Evolutionary conservation across 139 green algal genomes (phyloP).

Genomic region (Deuterostichococcus epilithicus): DNA sequence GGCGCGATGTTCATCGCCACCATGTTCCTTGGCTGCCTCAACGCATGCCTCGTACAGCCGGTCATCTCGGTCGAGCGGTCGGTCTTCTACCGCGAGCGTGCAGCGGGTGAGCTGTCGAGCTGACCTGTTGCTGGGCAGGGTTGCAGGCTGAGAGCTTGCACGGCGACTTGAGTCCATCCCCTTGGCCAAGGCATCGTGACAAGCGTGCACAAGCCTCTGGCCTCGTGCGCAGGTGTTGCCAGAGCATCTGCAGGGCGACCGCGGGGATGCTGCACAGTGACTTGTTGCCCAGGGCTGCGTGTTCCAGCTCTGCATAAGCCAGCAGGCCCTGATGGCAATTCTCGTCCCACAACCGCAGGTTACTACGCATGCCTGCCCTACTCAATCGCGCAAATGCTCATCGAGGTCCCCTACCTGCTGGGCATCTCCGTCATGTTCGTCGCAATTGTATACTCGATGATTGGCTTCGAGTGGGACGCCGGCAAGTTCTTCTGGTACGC

Average conservation of each 20-base stretch:
- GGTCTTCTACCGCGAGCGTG: slow-evolving; percentile 24
- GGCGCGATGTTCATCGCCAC: slow-evolving; percentile 17
- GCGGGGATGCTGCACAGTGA: too few species aligned
- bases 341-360: too few species aligned
- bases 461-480: slow-evolving; percentile 28
- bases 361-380: slow-evolving; percentile 16
- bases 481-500: slow-evolving; percentile 20
- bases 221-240: too few species aligned
- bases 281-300: too few species aligned
- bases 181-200: too few species aligned
- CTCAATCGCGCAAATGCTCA: neutral
- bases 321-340: neutral
- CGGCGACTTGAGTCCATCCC: too few species aligned
- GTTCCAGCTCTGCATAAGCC: too few species aligned
- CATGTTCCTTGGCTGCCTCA: slow-evolving; percentile 23
- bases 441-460: slow-evolving; percentile 32
- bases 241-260: too few species aligned
- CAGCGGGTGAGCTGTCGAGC: slow-evolving; percentile 18
- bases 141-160: too few species aligned
- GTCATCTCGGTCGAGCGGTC: slow-evolving; percentile 3
- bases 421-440: slow-evolving; percentile 6
- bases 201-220: too few species aligned
- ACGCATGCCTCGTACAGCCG: neutral
- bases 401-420: slow-evolving; percentile 21
- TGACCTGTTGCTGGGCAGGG: too few species aligned